These are phyloP conservation scores for Eruca vesicaria DNA, from an alignment of 441 rosid genomes.

Conservation along the genomic window DNA sequence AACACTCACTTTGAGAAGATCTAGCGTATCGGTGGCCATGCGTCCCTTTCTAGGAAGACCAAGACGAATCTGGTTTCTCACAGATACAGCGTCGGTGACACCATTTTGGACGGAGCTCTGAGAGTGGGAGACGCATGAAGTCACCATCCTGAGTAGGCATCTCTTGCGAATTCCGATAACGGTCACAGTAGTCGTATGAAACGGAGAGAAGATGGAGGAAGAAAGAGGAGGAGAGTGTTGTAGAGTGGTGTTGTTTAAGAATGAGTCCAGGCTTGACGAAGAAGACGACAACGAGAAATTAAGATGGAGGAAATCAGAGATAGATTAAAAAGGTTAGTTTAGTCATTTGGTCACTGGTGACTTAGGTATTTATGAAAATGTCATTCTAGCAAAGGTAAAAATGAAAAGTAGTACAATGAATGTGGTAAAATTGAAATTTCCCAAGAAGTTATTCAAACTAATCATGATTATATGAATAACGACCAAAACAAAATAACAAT, in stretches of 20 bases:
- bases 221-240: constrained; percentile 38
- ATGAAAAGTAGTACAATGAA: no score
- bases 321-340: no score
- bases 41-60: constrained; percentile 90
- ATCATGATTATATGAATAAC: not conserved
- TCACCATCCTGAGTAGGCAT: constrained; percentile 15
- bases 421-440: no score
- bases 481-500: not conserved
- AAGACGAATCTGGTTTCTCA: constrained; percentile 58
- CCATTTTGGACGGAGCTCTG: constrained; percentile 48
- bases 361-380: no score
- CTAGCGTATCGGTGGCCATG: constrained; percentile 74
- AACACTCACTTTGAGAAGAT: constrained; percentile 77
- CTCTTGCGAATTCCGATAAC: constrained; percentile 3
- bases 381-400: no score
- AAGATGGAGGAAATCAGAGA: no score
- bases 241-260: no score
- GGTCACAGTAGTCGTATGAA: constrained; percentile 12
- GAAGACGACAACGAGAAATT: no score
- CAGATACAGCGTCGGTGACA: constrained; percentile 31
- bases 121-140: constrained; percentile 43
- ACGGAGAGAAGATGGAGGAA: constrained; percentile 36
- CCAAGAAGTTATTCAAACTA: not conserved
- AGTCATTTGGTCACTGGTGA: no score
- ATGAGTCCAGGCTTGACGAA: no score